A percentile compares a stretch with the other conserved stretches of the same genome.
Conservation (phyloP, 2,329 filamentous ascomycete species). For the Falciphora oryzae region DNA sequence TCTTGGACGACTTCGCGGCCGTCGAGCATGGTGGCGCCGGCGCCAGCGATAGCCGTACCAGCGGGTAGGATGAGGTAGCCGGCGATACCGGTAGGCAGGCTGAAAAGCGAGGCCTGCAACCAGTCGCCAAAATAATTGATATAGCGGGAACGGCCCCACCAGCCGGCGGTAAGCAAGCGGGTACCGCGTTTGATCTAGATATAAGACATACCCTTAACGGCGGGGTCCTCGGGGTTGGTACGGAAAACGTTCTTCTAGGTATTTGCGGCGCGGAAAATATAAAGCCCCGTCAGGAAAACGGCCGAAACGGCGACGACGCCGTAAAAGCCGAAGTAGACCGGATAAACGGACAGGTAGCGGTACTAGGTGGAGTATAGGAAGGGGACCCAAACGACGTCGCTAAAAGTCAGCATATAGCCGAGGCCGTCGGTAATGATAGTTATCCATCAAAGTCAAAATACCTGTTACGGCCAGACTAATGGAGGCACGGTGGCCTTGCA, state of each 20-base stretch:
- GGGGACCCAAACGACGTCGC: conserved; percentile 81
- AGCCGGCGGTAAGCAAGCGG: conserved; percentile 72
- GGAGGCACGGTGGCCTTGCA: too few species aligned
- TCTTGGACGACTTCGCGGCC: conserved; percentile 64
- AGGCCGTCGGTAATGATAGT: conserved; percentile 85
- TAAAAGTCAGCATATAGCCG: conserved; percentile 85
- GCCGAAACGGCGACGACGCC: conserved; percentile 58
- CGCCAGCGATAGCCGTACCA: conserved; percentile 40
- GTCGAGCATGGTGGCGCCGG: conserved; percentile 47
- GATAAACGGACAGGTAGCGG: conserved; percentile 74
- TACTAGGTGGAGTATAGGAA: conserved; percentile 78
- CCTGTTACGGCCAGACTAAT: too few species aligned
- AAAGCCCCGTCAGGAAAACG: conserved; percentile 66
- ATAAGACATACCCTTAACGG: conserved; percentile 68
- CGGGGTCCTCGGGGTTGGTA: conserved; percentile 71
- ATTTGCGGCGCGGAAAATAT: conserved; percentile 81
- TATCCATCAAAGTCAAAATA: conserved; percentile 83
- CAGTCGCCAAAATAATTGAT: conserved; percentile 93
- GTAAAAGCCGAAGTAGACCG: conserved; percentile 61
- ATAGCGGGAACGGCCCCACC: conserved; percentile 84
- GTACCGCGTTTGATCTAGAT: conserved; percentile 76
- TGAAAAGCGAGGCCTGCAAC: conserved; percentile 84
- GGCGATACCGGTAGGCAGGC: conserved; percentile 71
- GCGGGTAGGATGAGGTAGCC: conserved; percentile 64
- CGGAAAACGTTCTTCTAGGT: conserved; percentile 89